These are phyloP conservation scores for Claviceps sorghi DNA, from an alignment of 2,329 filamentous ascomycete species.

Conservation along the genomic window DNA sequence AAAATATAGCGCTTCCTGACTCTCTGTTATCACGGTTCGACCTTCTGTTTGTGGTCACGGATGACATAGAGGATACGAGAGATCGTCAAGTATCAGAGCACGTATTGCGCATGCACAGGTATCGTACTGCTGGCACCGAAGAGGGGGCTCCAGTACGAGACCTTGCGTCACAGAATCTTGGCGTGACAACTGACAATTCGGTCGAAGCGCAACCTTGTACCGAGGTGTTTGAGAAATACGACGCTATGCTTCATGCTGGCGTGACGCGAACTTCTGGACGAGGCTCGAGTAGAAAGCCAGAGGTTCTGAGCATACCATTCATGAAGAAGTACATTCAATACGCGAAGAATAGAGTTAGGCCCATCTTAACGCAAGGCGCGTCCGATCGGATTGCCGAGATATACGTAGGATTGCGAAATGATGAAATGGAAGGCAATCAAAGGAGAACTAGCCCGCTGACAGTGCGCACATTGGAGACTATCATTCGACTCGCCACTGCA, in stretches of 20 bases:
- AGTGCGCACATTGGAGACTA: constrained; percentile 87
- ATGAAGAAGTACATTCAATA: constrained; percentile 99
- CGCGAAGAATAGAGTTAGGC: constrained; percentile 82
- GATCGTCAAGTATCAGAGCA: constrained; percentile 91
- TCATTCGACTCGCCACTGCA: constrained; percentile 94
- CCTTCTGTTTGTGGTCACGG: constrained; percentile 91
- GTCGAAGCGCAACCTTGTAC: constrained; percentile 59
- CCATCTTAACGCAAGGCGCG: constrained; percentile 76
- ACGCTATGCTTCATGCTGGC: constrained; percentile 87
- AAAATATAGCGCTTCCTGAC: constrained; percentile 94
- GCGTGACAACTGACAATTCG: constrained; percentile 71
- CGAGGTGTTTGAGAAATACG: constrained; percentile 91
- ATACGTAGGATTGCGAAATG: constrained; percentile 86
- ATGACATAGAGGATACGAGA: constrained; percentile 89
- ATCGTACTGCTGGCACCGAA: constrained; percentile 81
- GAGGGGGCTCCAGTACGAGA: constrained; percentile 92
- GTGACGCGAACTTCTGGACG: constrained; percentile 64
- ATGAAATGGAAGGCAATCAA: constrained; percentile 89
- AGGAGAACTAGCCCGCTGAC: constrained; percentile 90
- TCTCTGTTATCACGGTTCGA: constrained; percentile 97
- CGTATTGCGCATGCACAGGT: constrained; percentile 91
- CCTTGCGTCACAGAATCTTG: constrained; percentile 66
- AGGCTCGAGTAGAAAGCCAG: constrained; percentile 59
- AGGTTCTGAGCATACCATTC: constrained; percentile 90
- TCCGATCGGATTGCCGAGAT: constrained; percentile 82